phyloP scores from a whole-genome alignment of 805 yeast genomes.

The Barnettozyma populi region DNA sequence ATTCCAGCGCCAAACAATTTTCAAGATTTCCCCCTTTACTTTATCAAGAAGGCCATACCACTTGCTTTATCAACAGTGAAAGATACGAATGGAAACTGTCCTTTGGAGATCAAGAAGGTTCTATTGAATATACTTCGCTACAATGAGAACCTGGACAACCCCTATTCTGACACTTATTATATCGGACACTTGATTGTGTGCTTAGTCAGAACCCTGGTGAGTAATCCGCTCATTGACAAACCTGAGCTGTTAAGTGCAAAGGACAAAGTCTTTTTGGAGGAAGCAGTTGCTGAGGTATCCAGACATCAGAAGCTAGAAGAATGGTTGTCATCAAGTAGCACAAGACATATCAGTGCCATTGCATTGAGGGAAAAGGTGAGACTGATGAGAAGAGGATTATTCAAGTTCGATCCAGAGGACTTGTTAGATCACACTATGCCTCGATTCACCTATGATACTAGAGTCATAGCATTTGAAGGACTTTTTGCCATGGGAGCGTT shows the following conservation, averaged over 20 bases:
- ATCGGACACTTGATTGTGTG: conserved; percentile 52
- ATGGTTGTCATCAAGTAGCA: conserved; percentile 75
- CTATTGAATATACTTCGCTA: conserved; percentile 68
- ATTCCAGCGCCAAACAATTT: conserved; percentile 84
- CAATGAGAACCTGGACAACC: conserved; percentile 80
- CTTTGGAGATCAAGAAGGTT: conserved; percentile 54
- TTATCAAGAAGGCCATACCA: conserved; percentile 67
- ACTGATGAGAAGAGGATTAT: conserved; percentile 51
- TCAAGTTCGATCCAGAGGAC: conserved; percentile 48
- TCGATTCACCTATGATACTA: conserved; percentile 42
- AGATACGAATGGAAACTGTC: conserved; percentile 58
- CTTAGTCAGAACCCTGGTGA: conserved; percentile 37
- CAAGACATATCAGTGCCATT: conserved; percentile 44
- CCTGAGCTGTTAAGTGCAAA: conserved; percentile 16
- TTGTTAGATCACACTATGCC: conserved; percentile 47
- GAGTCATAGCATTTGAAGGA: conserved; percentile 66
- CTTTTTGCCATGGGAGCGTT: conserved; percentile 73
- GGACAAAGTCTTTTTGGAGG: conserved; percentile 36
- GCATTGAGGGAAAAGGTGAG: conserved; percentile 56
- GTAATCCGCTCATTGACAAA: conserved; percentile 20
- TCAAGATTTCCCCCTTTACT: conserved; percentile 59
- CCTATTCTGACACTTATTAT: conserved; percentile 68
- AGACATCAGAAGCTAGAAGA: conserved; percentile 75
- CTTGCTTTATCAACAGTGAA: conserved; percentile 52
- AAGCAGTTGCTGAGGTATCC: conserved; percentile 60